Base-by-base conservation (phyloP, 176 grass and related monocot species). In the Paspalum notatum region DNA sequence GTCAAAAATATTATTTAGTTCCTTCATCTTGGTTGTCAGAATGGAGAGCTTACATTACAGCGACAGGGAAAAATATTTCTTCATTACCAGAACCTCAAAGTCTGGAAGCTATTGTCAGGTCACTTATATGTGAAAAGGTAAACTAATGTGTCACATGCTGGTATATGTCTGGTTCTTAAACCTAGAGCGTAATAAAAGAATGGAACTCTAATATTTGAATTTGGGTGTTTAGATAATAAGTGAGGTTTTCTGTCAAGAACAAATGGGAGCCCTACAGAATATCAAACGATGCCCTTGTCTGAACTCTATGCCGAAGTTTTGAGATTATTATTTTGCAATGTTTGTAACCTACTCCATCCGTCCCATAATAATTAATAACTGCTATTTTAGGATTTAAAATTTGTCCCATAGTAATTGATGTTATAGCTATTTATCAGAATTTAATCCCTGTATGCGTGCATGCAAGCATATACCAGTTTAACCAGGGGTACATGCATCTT, bases 81-180 rank as follows among this genome's bases (percentile, higher is more conserved):
- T 93, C 82, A 1, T 83, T 57, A 58, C 79, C 86, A 69, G 88
- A 96, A 90, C 97, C 97, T 84, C 69, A 85, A 74, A 88, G 51
- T 88, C 76, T 96, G 49, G 87, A 95, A 85, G 79, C 38, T 60
- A 87, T 81, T 85, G 57, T 93, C 44, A 76, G 80, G 82, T 99
- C 90, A 74, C 90, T 95, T 88, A 72, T 95, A 51, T 99, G 97
- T 74, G 83, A 90, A 60, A 99, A 99, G 92, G 97, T 99, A 89
- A 85, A 81, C 25, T 71, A 87, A 45, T 58, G 26, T 71, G 44
- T 48, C 2, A 17, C 43, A 52, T 51, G 16, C 16, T 21, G 43
- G n/a, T 75, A 62, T 32, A 13, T 72, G 14, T 58, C 16, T 15
- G 20, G 67, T 78, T 66, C 41, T 9, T 69, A 71, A 47, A 48